Conservation (phyloP, 1,284 basidiomycete genomes). For the Cryptococcus sp. region DNA sequence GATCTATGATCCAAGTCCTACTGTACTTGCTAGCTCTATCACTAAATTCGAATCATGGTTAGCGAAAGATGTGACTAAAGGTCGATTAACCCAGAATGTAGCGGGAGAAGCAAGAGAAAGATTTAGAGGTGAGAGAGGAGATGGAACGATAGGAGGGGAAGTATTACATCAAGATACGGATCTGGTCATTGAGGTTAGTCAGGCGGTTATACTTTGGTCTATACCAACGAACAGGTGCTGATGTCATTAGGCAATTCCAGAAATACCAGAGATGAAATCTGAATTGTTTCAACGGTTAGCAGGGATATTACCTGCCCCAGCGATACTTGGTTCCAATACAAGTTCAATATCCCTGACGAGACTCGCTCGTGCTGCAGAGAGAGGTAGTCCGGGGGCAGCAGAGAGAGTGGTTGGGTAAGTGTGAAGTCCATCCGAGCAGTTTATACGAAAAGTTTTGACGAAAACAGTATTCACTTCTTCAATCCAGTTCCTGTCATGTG, state of each 20-base stretch:
- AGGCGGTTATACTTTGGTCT: no score
- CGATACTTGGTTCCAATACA: constrained; percentile 89
- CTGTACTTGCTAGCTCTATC: constrained; percentile 29
- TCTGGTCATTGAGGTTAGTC: constrained; percentile 77
- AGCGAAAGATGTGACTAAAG: constrained; percentile 82
- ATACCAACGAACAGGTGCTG: not conserved
- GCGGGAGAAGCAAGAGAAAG: constrained; percentile 69
- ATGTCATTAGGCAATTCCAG: constrained; percentile 72
- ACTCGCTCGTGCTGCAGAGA: constrained; percentile 74
- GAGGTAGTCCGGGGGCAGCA: constrained; percentile 40
- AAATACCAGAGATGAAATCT: constrained; percentile 75
- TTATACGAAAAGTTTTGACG: no score
- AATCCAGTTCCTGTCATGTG: constrained; percentile 90
- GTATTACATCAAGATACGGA: constrained; percentile 64
- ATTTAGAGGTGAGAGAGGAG: constrained; percentile 55
- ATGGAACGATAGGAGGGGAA: constrained; percentile 38
- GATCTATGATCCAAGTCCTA: constrained; percentile 35
- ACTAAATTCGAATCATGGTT: constrained; percentile 62
- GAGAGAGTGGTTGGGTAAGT: constrained; percentile 56
- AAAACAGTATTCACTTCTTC: constrained; percentile 78
- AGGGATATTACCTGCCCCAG: constrained; percentile 61
- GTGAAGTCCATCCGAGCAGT: no score
- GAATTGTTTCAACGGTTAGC: constrained; percentile 71
- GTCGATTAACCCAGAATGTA: constrained; percentile 62
- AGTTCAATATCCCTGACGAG: constrained; percentile 92